phyloP scores from a whole-genome alignment of 352 stramenopile species.

The Phytophthora crassamura region DNA sequence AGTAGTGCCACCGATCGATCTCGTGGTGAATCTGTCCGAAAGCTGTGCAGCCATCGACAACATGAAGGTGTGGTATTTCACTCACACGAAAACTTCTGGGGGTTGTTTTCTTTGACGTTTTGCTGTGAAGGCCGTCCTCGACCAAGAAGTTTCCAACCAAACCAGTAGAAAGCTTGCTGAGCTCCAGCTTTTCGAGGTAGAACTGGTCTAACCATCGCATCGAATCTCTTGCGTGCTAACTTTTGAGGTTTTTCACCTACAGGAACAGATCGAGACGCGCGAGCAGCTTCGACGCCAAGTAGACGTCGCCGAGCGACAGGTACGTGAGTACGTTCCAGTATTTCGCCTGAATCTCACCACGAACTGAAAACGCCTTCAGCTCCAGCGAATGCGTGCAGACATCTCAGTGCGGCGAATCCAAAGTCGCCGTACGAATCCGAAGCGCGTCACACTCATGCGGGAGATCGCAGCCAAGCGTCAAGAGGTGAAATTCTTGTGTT shows the following conservation, averaged over 20 bases:
- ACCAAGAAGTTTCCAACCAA: conserved; percentile 34
- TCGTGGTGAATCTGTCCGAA: not conserved
- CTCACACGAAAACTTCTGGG: not conserved
- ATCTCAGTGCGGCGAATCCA: not conserved
- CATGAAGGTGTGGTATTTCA: conserved; percentile 22
- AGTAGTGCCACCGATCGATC: not conserved
- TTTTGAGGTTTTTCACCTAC: not conserved
- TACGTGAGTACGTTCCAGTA: conserved; percentile 2
- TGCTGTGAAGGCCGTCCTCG: conserved; percentile 26
- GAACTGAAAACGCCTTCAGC: conserved; percentile 6
- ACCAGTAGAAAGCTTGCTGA: conserved; percentile 44
- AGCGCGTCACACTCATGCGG: not conserved
- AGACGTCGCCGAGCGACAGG: conserved; percentile 38
- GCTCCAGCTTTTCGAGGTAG: conserved; percentile 43
- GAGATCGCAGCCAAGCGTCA: conserved; percentile 21
- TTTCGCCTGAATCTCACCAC: not conserved
- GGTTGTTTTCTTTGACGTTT: not conserved
- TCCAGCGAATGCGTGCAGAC: conserved; percentile 21
- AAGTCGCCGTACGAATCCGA: conserved; percentile 9
- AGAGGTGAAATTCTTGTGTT: conserved; percentile 11
- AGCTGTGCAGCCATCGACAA: conserved; percentile 3
- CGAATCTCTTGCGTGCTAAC: no score
- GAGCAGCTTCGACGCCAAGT: conserved; percentile 41
- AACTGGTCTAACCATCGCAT: not conserved
- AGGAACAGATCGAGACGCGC: conserved; percentile 42